Evolutionary conservation across 192 early-diverging fungal species (phyloP), one percentile per base, ranked within the genome.

Genomic region (Podila horticola): DNA sequence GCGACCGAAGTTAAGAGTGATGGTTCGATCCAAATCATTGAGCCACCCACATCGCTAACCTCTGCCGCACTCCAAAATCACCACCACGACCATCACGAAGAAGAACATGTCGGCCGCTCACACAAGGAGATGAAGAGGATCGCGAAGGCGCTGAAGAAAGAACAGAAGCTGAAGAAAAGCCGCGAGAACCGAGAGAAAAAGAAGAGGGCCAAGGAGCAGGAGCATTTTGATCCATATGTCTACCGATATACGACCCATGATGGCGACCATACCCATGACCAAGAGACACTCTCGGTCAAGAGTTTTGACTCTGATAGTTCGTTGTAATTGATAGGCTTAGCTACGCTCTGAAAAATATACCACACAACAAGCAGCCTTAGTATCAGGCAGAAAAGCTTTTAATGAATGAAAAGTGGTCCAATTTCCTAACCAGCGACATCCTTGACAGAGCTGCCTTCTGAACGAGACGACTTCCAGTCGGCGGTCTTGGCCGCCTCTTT

Each of bases 401-500:
- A 15, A 45, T 45, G 41, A 0, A 17, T 2, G 41, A 45, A 45
- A 45, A 45, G 41, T 0, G 41, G 41, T 4, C 41, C 22, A 1
- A 55, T 6, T 55, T 55, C 1, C 41, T 55, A 55, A 24, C 52
- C 52, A 24, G 52, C n/a, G 9, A 55, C 52, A 55, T 55, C 52
- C 24, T 26, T 55, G 22, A 55, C 52, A 26, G 52, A 24, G 52
- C 52, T 55, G 52, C 59, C n/a, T 38, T 66, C 19, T 70, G 74
- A 62, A 65, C 34, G 3, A 5, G 58, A 15, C 1, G 68, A 66
- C 22, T 72, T 79, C 76, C 70, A 79, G 3, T 79, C 76, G 12
- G 76, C 31, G 26, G 66, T 72, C 45, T 79, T 79, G 76, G 76
- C 76, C 5, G 70, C 76, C 45, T 79, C 76, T 48, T 68, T 79